phyloP scores from a whole-genome alignment of 2,329 filamentous ascomycete genomes.

The Didymella glomerata region DNA sequence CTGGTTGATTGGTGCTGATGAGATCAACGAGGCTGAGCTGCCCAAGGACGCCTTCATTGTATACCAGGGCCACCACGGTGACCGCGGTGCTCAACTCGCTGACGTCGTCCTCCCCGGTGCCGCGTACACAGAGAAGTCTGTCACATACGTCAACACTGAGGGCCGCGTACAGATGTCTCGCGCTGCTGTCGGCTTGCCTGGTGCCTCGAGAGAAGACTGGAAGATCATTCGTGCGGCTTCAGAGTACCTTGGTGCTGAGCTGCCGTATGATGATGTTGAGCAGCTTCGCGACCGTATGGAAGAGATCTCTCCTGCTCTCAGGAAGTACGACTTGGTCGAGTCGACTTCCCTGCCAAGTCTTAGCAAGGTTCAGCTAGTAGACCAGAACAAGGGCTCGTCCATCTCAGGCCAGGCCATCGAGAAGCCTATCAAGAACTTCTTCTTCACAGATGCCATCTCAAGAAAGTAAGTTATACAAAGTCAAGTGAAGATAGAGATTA shows the following conservation, averaged over 20 bases:
- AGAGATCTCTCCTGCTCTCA: slow-evolving; percentile 89
- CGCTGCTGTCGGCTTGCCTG: slow-evolving; percentile 85
- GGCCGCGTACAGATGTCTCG: slow-evolving; percentile 94
- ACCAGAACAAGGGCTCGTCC: slow-evolving; percentile 91
- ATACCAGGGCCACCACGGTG: slow-evolving; percentile 98
- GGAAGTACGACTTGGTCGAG: slow-evolving; percentile 91
- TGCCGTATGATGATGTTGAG: slow-evolving; percentile 93
- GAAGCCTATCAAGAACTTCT: slow-evolving; percentile 94
- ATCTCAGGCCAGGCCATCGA: slow-evolving; percentile 76
- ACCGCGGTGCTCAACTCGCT: slow-evolving; percentile 89
- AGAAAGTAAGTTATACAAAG: slow-evolving; percentile 73
- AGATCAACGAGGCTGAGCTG: slow-evolving; percentile 83
- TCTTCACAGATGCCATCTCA: slow-evolving; percentile 96
- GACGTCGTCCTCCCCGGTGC: slow-evolving; percentile 93
- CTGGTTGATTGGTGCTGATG: slow-evolving; percentile 96
- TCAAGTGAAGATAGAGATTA: neutral
- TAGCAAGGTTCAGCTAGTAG: slow-evolving; percentile 93
- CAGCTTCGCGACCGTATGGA: slow-evolving; percentile 90
- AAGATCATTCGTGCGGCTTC: slow-evolving; percentile 95
- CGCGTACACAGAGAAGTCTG: slow-evolving; percentile 96
- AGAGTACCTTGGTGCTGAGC: slow-evolving; percentile 85
- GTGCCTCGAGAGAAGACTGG: slow-evolving; percentile 94
- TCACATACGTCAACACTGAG: slow-evolving; percentile 97
- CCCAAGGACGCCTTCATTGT: slow-evolving; percentile 96
- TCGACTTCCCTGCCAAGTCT: slow-evolving; percentile 74